phyloP scores from a whole-genome alignment of 805 yeast genomes.

The Myxozyma kluyveri region DNA sequence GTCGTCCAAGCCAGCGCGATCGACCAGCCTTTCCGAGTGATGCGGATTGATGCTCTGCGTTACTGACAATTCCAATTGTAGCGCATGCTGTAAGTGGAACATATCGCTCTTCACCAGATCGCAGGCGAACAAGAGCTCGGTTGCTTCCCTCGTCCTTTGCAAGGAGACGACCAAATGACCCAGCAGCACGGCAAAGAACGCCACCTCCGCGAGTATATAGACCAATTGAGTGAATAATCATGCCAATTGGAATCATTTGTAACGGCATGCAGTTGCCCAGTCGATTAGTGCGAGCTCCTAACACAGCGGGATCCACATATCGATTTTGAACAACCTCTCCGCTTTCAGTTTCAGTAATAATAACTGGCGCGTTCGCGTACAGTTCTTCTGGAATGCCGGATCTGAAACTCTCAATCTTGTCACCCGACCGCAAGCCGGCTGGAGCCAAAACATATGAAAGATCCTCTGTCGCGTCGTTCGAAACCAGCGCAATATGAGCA shows the following conservation, averaged over 20 bases:
- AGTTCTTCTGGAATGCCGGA: slow-evolving; percentile 52
- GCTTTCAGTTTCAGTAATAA: slow-evolving; percentile 62
- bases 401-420: slow-evolving; percentile 83
- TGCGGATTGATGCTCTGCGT: slow-evolving; percentile 84
- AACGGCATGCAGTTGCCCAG: slow-evolving; percentile 95
- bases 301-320: slow-evolving; percentile 82
- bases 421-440: slow-evolving; percentile 91
- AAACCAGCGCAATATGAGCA: slow-evolving; percentile 83
- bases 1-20: slow-evolving; percentile 82
- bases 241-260: slow-evolving; percentile 90
- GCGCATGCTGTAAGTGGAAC: slow-evolving; percentile 85
- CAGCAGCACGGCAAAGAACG: slow-evolving; percentile 89
- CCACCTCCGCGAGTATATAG: slow-evolving; percentile 73
- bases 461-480: slow-evolving; percentile 59
- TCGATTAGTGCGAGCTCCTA: slow-evolving; percentile 80
- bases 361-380: not conserved
- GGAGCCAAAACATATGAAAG: slow-evolving; percentile 83
- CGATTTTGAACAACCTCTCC: slow-evolving; percentile 72
- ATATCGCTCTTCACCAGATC: slow-evolving; percentile 91
- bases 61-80: slow-evolving; percentile 88
- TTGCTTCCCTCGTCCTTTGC: slow-evolving; percentile 69
- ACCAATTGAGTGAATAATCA: slow-evolving; percentile 85
- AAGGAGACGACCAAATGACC: slow-evolving; percentile 84
- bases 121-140: slow-evolving; percentile 75
- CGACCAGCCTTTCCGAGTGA: slow-evolving; percentile 97